Evolutionary conservation across 139 green algal genomes (phyloP), one percentile per base, ranked within the genome.

Genomic region (Edaphochlamys debaryana): DNA sequence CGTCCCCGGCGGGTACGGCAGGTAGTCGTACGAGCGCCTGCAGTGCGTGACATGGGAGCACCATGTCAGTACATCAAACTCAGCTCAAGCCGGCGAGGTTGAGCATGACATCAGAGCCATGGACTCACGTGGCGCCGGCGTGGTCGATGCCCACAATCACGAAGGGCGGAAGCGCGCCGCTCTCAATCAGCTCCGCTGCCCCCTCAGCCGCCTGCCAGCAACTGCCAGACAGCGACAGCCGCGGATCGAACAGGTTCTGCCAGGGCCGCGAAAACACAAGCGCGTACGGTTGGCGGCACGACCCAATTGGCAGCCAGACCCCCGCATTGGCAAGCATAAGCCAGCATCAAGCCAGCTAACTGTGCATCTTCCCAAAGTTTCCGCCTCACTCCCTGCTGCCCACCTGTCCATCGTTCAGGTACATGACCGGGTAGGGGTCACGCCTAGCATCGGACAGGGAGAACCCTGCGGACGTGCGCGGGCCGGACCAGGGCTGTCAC

Each of bases 61-160:
- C n/a, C n/a, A n/a, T n/a, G n/a, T n/a, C n/a, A n/a, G n/a, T n/a
- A n/a, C n/a, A n/a, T n/a, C n/a, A n/a, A n/a, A n/a, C n/a, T n/a
- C n/a, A n/a, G n/a, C n/a, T n/a, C n/a, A n/a, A n/a, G n/a, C n/a
- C n/a, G n/a, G n/a, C n/a, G n/a, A n/a, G n/a, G n/a, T n/a, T n/a
- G n/a, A n/a, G n/a, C n/a, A n/a, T n/a, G n/a, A n/a, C n/a, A n/a
- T n/a, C n/a, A n/a, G n/a, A n/a, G n/a, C n/a, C n/a, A n/a, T n/a
- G n/a, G n/a, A 34, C 70, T 64, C 62, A 79, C 32, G 54, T 69
- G 0, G 38, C 40, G 7, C 86, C 86, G 1, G 84, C 60, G 69
- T 92, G 86, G 72, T 94, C 91, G 2, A 94, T 85, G 22, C 86
- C 91, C 41, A 92, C 89, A 13, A 94, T 69, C 6, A 92, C 63